Base-by-base conservation (phyloP, 1,139 yeast species). In the Candida tetrigidarum region DNA sequence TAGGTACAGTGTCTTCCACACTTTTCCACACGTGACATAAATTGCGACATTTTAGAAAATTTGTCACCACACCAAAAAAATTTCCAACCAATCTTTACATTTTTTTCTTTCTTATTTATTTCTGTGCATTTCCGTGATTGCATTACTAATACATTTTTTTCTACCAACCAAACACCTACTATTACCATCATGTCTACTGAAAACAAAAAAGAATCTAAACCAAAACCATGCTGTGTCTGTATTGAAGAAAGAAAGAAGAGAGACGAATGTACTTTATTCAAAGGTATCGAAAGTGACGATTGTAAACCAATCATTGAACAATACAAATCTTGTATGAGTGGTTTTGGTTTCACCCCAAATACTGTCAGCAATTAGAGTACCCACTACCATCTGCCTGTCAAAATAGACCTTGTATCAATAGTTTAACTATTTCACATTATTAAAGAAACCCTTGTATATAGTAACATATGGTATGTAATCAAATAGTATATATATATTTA, bases 191-290 rank as follows among this genome's bases (percentile, higher is more conserved):
- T 26, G 39, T 19, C 39, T 29, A 37, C 43, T 14, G 38, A 34
- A 26, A 33, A 28, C 38, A 41, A 36, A 29, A 25, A 37, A 22
- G 40, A 55, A 44, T 39, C 50, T 18, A 86, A 88, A 63, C 95
- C 95, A 54, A 93, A 92, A 71, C 97, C 99, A 50, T 93, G 99
- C 68, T 93, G 99, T 60, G 98, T 93, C 25, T 93, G 99, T 67
- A 80, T 85, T 54, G 87, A 85, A 29, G 95, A 92, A 62, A 93
- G 92, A 72, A 78, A 86, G 52, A 64, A 69, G 20, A 79, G 99
- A 60, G 99, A 93, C 60, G 91, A 91, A 59, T 93, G 99, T 63
- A 71, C 92, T 48, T 75, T 93, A 49, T 70, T 81, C 57, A 83
- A 89, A 58, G 97, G 96, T 41, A 86, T 85, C 57, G 97, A 91